Conservation (phyloP, 2,329 filamentous ascomycete species). For the Phoma herbarum region DNA sequence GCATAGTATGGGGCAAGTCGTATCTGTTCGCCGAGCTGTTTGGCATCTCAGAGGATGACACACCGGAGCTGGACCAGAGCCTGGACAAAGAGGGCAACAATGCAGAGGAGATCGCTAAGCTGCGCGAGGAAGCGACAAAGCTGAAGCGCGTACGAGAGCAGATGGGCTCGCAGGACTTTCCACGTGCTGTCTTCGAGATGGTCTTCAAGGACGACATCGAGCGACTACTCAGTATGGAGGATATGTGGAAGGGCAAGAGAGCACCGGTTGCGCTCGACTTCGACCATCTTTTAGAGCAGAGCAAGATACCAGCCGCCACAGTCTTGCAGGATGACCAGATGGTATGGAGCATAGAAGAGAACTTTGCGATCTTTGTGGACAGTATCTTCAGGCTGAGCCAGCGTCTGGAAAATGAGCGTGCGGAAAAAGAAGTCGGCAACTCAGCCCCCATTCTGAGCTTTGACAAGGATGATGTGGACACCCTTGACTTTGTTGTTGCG, state of each 20-base stretch:
- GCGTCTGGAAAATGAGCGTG: conserved; percentile 72
- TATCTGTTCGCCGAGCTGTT: conserved; percentile 96
- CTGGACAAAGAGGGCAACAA: conserved; percentile 85
- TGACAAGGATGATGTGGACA: conserved; percentile 96
- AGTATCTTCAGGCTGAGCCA: conserved; percentile 80
- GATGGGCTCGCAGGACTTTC: conserved; percentile 80
- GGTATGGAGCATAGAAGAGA: conserved; percentile 83
- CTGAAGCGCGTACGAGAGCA: conserved; percentile 83
- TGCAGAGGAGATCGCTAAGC: conserved; percentile 84
- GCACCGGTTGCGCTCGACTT: conserved; percentile 79
- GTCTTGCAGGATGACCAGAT: conserved; percentile 74
- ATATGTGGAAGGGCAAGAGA: conserved; percentile 91
- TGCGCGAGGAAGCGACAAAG: conserved; percentile 83
- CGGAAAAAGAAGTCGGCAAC: conserved; percentile 59
- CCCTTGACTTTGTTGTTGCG: conserved; percentile 90
- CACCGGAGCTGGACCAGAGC: conserved; percentile 79
- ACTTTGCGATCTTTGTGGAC: conserved; percentile 84
- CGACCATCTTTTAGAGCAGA: conserved; percentile 65
- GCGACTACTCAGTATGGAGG: conserved; percentile 84
- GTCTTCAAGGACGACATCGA: conserved; percentile 88
- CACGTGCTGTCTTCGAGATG: conserved; percentile 86
- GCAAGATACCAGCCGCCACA: conserved; percentile 60
- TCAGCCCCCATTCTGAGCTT: conserved; percentile 75
- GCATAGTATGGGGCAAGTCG: conserved; percentile 98
- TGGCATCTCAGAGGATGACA: conserved; percentile 86